A percentile compares a stretch with the other conserved stretches of the same genome.
Conservation (phyloP, 306 rosid genomes). For the Cyamopsis tetragonoloba region DNA sequence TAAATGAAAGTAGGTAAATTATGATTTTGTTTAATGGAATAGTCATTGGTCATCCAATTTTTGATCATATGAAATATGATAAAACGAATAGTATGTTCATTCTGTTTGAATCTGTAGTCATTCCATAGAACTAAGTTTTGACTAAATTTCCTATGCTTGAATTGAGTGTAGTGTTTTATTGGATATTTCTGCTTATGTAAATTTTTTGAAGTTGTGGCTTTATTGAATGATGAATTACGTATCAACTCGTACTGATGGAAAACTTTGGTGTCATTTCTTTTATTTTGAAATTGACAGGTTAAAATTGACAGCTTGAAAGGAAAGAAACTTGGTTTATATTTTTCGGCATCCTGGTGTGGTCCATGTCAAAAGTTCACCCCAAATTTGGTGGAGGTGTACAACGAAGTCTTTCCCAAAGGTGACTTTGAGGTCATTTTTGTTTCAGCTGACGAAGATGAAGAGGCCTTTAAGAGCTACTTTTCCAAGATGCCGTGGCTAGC, state of each 20-base stretch:
- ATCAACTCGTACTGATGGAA: background rate
- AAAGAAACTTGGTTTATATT: slow-evolving; percentile 60
- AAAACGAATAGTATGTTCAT: background rate
- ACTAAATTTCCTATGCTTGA: background rate
- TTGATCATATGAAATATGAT: background rate
- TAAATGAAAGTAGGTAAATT: background rate
- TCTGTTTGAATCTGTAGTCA: background rate
- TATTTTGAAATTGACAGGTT: slow-evolving; percentile 43
- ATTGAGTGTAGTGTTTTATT: background rate
- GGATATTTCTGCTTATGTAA: background rate
- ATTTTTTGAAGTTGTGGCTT: background rate
- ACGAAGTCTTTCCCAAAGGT: slow-evolving; percentile 42
- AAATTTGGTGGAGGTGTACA: slow-evolving; percentile 48
- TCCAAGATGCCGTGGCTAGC: slow-evolving; percentile 87
- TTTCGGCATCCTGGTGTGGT: slow-evolving; percentile 76
- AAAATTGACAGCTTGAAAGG: slow-evolving; percentile 58
- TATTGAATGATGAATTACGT: background rate
- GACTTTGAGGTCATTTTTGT: slow-evolving; percentile 60
- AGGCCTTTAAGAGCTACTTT: slow-evolving; percentile 51
- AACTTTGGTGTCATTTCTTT: slow-evolving; percentile 5
- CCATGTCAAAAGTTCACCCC: slow-evolving; percentile 61
- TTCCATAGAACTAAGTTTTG: background rate
- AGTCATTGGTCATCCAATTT: background rate
- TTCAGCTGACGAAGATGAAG: slow-evolving; percentile 54
- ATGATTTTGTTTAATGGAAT: background rate